Conservation (phyloP, 1,139 yeast species). For the Candida sojae region DNA sequence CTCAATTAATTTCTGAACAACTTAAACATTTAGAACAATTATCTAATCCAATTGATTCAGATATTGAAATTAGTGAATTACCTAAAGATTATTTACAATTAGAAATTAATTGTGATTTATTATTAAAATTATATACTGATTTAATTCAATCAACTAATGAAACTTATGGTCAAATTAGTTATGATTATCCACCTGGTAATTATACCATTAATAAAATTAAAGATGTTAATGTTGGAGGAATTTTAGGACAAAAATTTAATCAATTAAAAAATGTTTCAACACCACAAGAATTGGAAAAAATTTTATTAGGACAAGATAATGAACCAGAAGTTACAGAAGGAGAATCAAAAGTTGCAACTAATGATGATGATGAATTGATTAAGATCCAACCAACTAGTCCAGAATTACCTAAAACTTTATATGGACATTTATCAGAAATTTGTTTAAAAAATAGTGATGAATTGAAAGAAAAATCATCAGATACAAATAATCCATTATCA, state of each 20-base stretch:
- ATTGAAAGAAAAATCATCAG: slow-evolving; percentile 25
- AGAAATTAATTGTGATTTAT: slow-evolving; percentile 65
- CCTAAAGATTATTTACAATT: slow-evolving; percentile 72
- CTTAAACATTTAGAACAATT: slow-evolving; percentile 47
- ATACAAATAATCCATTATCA: slow-evolving; percentile 48
- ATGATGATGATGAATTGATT: slow-evolving; percentile 19
- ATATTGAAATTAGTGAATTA: slow-evolving; percentile 56
- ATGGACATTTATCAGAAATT: slow-evolving; percentile 42
- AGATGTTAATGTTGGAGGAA: slow-evolving; percentile 65
- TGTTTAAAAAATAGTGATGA: slow-evolving; percentile 40
- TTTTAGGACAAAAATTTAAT: slow-evolving; percentile 53
- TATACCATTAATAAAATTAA: slow-evolving; percentile 42
- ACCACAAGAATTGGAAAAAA: slow-evolving; percentile 64
- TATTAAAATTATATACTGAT: slow-evolving; percentile 61
- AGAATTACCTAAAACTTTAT: slow-evolving; percentile 45
- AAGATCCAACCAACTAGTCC: slow-evolving; percentile 34
- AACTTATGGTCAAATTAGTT: slow-evolving; percentile 65
- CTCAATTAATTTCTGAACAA: slow-evolving; percentile 39
- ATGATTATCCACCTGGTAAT: slow-evolving; percentile 76
- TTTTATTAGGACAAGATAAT: slow-evolving; percentile 35
- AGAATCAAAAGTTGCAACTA: neutral
- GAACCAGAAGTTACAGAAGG: neutral
- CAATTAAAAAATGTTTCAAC: slow-evolving; percentile 62
- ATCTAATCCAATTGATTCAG: slow-evolving; percentile 25
- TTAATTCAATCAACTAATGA: slow-evolving; percentile 56